These are phyloP conservation scores for Rhizophora apiculata DNA, from an alignment of 345 rosid species.

Conservation along the genomic window DNA sequence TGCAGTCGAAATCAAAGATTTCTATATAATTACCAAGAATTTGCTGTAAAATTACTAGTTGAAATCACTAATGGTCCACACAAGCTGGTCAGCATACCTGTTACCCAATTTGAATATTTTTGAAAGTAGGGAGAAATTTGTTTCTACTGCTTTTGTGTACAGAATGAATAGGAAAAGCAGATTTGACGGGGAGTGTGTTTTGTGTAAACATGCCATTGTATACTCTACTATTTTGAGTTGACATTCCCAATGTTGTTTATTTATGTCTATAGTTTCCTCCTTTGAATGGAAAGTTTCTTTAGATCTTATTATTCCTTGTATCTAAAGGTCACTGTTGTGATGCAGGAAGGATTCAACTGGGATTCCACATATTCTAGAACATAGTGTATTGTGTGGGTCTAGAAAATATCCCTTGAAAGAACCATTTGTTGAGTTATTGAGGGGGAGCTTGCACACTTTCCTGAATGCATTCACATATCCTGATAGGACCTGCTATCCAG, in stretches of 20 bases:
- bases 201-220: no score
- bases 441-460: slow-evolving; percentile 92
- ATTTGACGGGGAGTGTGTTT: no score
- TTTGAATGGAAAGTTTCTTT: slow-evolving; percentile 4
- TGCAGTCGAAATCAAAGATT: no score
- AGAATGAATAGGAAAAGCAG: no score
- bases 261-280: not conserved
- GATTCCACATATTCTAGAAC: slow-evolving; percentile 96
- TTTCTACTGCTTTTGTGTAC: no score
- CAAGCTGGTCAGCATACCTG: no score
- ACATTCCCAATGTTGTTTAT: not conserved
- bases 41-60: no score
- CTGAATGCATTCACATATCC: slow-evolving; percentile 97
- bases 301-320: slow-evolving; percentile 8
- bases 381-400: slow-evolving; percentile 94
- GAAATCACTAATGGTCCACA: no score
- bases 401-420: slow-evolving; percentile 95
- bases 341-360: slow-evolving; percentile 97
- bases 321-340: slow-evolving; percentile 6
- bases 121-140: no score
- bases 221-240: no score
- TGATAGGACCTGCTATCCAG: slow-evolving; percentile 96
- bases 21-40: no score
- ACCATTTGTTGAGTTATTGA: slow-evolving; percentile 91
- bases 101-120: no score